phyloP scores from a whole-genome alignment of 2,329 filamentous ascomycete species.

The Eutypa lata region DNA sequence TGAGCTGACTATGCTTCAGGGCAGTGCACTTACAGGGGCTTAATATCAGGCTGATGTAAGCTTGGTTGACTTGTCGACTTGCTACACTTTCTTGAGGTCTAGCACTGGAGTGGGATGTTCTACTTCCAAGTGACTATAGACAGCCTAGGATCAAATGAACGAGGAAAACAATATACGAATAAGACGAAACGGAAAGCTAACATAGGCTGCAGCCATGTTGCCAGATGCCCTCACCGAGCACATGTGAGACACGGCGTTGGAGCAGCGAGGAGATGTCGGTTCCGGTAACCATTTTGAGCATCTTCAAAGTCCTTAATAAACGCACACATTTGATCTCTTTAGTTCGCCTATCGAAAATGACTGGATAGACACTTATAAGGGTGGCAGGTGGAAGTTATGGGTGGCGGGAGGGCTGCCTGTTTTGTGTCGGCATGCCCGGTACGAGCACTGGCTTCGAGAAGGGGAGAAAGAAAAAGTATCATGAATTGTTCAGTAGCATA shows the following conservation, averaged over 20 bases:
- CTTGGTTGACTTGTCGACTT: too few species aligned
- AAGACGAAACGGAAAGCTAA: neutral
- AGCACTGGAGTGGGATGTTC: neutral
- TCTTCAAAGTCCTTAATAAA: neutral
- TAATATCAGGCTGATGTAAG: too few species aligned
- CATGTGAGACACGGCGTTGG: neutral
- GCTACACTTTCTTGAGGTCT: too few species aligned
- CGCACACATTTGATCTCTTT: neutral
- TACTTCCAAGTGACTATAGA: neutral
- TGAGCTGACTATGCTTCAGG: too few species aligned
- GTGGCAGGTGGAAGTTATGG: neutral
- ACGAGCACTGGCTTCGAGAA: neutral
- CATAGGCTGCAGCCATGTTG: neutral
- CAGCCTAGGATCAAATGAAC: neutral
- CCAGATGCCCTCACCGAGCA: neutral
- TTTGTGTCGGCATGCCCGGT: neutral
- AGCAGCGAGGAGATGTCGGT: neutral
- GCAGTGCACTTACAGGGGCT: too few species aligned
- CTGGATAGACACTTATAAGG: neutral
- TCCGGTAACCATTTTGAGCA: neutral
- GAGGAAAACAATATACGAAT: neutral
- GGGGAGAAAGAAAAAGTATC: neutral
- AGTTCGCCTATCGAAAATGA: neutral
- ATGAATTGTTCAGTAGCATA: too few species aligned
- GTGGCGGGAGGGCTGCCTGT: neutral